These are phyloP conservation scores for Austroboletus novae-zelandiae DNA, from an alignment of 1,284 basidiomycete genomes.

Conservation along the genomic window DNA sequence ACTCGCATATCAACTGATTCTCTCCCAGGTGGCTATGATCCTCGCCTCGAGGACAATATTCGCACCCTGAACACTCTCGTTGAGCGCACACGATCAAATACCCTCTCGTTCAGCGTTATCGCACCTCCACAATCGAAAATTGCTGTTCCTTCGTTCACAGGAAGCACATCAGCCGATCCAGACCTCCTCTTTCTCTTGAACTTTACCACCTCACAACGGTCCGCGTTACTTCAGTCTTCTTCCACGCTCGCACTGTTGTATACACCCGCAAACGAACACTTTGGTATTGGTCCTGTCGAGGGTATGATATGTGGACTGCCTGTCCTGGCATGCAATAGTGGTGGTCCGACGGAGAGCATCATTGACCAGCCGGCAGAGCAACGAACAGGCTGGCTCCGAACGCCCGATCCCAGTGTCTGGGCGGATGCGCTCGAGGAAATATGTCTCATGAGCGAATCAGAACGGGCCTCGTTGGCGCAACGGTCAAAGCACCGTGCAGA, in stretches of 20 bases:
- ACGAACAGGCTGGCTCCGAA: conserved; percentile 65
- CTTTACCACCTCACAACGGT: conserved; percentile 78
- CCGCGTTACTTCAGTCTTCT: conserved; percentile 65
- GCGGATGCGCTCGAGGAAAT: conserved; percentile 64
- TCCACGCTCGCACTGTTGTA: conserved; percentile 80
- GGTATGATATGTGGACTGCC: conserved; percentile 92
- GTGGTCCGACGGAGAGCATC: conserved; percentile 91
- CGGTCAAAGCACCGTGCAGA: conserved; percentile 61
- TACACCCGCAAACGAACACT: conserved; percentile 95
- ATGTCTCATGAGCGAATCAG: conserved; percentile 44
- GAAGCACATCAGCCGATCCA: conserved; percentile 37
- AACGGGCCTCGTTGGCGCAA: conserved; percentile 49
- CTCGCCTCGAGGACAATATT: conserved; percentile 68
- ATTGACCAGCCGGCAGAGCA: conserved; percentile 47
- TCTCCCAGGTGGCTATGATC: conserved; percentile 68
- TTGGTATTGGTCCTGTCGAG: conserved; percentile 96
- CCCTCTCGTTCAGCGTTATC: conserved; percentile 54
- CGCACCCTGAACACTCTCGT: conserved; percentile 60
- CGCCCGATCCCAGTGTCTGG: conserved; percentile 66
- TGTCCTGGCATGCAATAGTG: conserved; percentile 85
- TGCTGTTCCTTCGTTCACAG: conserved; percentile 39
- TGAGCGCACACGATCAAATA: conserved; percentile 48
- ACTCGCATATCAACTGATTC: neutral
- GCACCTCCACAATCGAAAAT: conserved; percentile 39
- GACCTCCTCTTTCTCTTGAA: conserved; percentile 85